A percentile compares a stretch with the other conserved stretches of the same genome.
phyloP scores from a whole-genome alignment of 2,329 filamentous ascomycete species.

The Venturia aucupariae region DNA sequence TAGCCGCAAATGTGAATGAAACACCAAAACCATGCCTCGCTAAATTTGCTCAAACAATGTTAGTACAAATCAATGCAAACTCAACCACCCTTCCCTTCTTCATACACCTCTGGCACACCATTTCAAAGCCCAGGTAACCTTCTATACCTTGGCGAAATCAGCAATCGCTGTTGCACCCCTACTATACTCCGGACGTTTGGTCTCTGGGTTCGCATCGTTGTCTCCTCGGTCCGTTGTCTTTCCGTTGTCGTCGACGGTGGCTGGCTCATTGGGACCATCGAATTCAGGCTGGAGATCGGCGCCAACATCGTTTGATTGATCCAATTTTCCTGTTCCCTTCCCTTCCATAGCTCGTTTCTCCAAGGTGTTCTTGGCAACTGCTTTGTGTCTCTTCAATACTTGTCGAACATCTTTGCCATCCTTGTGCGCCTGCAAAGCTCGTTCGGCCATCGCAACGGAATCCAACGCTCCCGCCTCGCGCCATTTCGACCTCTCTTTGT shows the following conservation, averaged over 20 bases:
- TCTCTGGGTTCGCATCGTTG: not conserved
- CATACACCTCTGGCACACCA: not conserved
- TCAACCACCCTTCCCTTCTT: not conserved
- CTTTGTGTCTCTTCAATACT: conserved; percentile 8
- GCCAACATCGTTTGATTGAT: not conserved
- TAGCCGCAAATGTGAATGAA: not conserved
- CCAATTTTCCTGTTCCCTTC: not conserved
- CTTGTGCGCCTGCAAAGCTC: conserved; percentile 12
- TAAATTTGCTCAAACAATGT: not conserved
- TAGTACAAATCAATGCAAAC: not conserved
- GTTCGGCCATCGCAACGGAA: conserved; percentile 1
- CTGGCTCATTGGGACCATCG: not conserved
- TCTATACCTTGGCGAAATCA: not conserved
- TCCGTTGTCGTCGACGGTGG: not conserved
- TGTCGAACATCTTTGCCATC: conserved; percentile 10
- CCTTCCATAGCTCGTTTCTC: not conserved
- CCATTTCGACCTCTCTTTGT: conserved; percentile 5
- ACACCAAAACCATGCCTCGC: not conserved
- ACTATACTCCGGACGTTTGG: not conserved
- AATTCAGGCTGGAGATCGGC: not conserved
- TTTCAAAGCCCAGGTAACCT: not conserved
- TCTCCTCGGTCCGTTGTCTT: not conserved
- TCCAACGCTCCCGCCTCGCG: conserved; percentile 9
- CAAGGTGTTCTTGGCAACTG: not conserved
- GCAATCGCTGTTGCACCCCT: not conserved